These are phyloP conservation scores for Diplocarpon mali DNA, from an alignment of 2,329 filamentous ascomycete species.

Conservation along the genomic window DNA sequence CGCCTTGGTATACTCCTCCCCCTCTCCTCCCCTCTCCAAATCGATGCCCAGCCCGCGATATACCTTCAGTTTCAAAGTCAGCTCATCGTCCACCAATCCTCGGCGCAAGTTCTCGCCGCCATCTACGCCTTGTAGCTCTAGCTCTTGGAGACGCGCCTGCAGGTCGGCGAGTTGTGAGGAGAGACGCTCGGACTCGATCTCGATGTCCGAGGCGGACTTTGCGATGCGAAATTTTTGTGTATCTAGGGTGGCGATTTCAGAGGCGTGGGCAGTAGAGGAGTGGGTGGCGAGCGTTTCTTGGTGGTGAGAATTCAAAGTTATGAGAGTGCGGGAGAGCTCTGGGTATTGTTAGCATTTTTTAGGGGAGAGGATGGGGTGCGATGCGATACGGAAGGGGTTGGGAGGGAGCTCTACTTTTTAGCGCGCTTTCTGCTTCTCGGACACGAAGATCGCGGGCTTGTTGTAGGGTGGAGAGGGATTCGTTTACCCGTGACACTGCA, in stretches of 20 bases:
- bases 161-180: slow-evolving; percentile 67
- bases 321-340: slow-evolving; percentile 63
- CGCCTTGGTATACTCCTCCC: slow-evolving; percentile 68
- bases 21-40: slow-evolving; percentile 62
- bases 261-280: slow-evolving; percentile 69
- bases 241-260: slow-evolving; percentile 75
- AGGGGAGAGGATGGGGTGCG: slow-evolving; percentile 14
- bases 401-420: slow-evolving; percentile 41
- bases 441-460: slow-evolving; percentile 72
- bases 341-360: slow-evolving; percentile 6
- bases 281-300: slow-evolving; percentile 64
- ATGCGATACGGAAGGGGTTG: not conserved
- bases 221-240: slow-evolving; percentile 89
- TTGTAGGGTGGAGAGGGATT: slow-evolving; percentile 73
- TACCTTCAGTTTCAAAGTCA: slow-evolving; percentile 70
- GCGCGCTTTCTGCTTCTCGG: slow-evolving; percentile 52
- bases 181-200: slow-evolving; percentile 91
- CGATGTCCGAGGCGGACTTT: slow-evolving; percentile 80
- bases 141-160: slow-evolving; percentile 61
- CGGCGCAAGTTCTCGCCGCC: slow-evolving; percentile 37
- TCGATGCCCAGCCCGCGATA: slow-evolving; percentile 89
- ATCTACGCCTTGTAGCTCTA: slow-evolving; percentile 81
- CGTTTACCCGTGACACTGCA: slow-evolving; percentile 71
- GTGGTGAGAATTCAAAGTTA: slow-evolving; percentile 65
- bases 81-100: slow-evolving; percentile 49